A percentile compares a stretch with the other conserved stretches of the same genome.
phyloP scores from a whole-genome alignment of 345 rosid species.

The Eucalyptus pumila region DNA sequence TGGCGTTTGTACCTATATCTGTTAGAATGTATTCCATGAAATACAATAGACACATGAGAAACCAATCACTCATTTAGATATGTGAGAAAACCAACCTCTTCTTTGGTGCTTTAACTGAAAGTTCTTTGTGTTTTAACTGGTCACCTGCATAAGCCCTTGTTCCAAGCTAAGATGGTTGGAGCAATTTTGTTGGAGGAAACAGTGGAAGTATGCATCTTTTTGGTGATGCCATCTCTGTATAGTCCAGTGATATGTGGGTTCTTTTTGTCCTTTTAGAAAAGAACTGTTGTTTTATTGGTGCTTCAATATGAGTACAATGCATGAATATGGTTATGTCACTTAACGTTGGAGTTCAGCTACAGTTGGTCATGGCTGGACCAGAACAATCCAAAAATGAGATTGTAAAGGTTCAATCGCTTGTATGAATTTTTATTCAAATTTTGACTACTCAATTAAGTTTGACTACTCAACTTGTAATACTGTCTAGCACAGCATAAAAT shows the following conservation, averaged over 20 bases:
- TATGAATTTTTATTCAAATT: background rate
- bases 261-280: background rate
- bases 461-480: background rate
- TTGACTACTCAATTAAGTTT: background rate
- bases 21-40: background rate
- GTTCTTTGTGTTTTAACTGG: background rate
- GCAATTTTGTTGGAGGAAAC: background rate
- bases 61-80: background rate
- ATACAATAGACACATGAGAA: background rate
- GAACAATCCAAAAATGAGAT: background rate
- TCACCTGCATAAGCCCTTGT: background rate
- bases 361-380: background rate
- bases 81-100: background rate
- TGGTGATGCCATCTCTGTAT: background rate
- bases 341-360: background rate
- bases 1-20: background rate
- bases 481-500: background rate
- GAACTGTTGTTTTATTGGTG: background rate
- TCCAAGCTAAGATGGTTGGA: background rate
- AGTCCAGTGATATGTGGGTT: background rate
- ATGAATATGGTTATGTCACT: background rate
- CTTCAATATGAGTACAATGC: background rate
- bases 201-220: background rate
- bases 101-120: background rate
- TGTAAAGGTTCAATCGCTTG: background rate